Percentiles rank a stretch among this genome's conserved stretches.
Evolutionary conservation across 257 asterid species (phyloP).

Genomic region (Solanum sejunctum): DNA sequence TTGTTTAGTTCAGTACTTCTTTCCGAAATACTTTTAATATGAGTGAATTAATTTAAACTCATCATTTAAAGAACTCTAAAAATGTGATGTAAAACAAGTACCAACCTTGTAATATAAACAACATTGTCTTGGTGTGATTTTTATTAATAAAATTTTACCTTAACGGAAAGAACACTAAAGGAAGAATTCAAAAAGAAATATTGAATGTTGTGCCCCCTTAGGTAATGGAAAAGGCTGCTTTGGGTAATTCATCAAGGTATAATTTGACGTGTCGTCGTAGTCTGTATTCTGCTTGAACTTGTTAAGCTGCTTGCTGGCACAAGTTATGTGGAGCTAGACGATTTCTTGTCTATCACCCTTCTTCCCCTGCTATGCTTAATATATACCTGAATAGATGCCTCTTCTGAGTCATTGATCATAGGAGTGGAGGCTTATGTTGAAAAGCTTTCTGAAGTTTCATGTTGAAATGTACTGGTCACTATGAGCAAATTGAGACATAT

Average conservation of each 20-base stretch:
- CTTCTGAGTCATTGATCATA: not conserved
- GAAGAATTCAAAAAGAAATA: not conserved
- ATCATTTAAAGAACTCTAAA: not conserved
- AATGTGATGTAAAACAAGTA: not conserved
- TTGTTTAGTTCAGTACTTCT: not conserved
- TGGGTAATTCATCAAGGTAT: not conserved
- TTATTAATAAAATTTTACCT: not conserved
- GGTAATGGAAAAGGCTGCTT: not conserved
- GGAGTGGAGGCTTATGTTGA: not conserved
- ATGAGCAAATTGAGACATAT: not conserved
- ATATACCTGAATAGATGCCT: not conserved
- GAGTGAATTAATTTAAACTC: not conserved
- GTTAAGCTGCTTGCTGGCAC: not conserved
- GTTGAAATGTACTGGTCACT: not conserved
- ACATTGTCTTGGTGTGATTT: not conserved
- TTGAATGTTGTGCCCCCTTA: not conserved
- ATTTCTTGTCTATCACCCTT: not conserved
- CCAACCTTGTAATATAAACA: not conserved
- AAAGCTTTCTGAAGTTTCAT: not conserved
- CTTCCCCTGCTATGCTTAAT: not conserved
- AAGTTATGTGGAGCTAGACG: not conserved
- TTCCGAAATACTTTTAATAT: not conserved
- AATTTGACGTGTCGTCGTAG: not conserved
- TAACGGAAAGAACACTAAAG: not conserved
- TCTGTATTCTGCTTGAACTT: not conserved